Base-by-base conservation (phyloP, 768 basidiomycete genomes). In the Glaciozyma antarctica region DNA sequence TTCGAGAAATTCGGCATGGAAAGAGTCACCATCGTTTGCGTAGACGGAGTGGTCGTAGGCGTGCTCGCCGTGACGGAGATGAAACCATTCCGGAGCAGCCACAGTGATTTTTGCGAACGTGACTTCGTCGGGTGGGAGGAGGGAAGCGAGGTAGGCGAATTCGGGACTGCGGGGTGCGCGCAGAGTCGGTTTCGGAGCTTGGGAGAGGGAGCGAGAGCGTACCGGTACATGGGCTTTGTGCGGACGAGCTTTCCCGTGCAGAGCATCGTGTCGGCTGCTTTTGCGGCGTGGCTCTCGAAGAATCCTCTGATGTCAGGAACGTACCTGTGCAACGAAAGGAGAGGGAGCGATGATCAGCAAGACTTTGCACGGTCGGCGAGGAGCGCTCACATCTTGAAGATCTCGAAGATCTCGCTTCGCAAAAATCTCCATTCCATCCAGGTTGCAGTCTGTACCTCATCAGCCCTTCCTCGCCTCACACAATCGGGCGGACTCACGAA, bases 51-150 rank as follows among this genome's bases (percentile, higher is more conserved):
- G 78, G 28, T 72, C 59, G 62, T 70, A 73, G 8, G 72, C 69
- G 60, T 69, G 54, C 60, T 69, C 69, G 34, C 63, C 64, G 66
- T 74, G 70, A 19, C 73, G 72, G 58, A 74, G 66, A 60, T 73
- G 69, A 62, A 73, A 74, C 71, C 72, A 73, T 58, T 84, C 83
- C 5, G 86, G 87, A 0, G 86, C 82, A 65, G 83, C 85, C 75
- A 87, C 78, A 19, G 85, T 88, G 64, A 88, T 72, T 75, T 90
- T 88, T 75, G 88, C 81, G 72, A 80, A 79, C 72, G 81, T 80
- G 64, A 86, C 82, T 48, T 73, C 69, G 26, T 69, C 64, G n/a
- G 66, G 62, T 34, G 69, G 54, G 57, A 73, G 64, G 47, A 65
- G 32, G 17, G 62, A 63, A 54, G 60, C 57, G 52, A 72, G 24